Conservation (phyloP, 257 asterid genomes). For the Lycium ferocissimum region DNA sequence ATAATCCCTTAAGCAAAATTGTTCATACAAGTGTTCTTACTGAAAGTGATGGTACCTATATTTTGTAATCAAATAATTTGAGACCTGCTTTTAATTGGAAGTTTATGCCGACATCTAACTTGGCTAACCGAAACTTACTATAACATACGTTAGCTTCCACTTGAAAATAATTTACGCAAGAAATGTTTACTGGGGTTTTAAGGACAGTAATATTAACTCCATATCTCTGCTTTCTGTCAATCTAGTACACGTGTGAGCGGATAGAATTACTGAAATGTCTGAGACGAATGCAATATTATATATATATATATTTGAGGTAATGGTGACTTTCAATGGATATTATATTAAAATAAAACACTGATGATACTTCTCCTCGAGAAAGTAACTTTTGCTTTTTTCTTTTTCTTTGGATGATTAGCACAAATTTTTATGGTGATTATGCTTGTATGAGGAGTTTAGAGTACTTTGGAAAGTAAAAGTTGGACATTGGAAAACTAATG, state of each 20-base stretch:
- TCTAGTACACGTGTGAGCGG: neutral
- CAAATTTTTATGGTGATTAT: neutral
- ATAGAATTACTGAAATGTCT: neutral
- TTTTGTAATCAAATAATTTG: neutral
- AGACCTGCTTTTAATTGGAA: neutral
- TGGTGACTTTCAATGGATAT: neutral
- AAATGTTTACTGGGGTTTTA: neutral
- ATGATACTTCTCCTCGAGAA: conserved; percentile 4
- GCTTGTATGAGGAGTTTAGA: neutral
- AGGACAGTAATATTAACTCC: neutral
- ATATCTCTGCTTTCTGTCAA: neutral
- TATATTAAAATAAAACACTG: neutral
- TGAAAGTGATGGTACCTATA: conserved; percentile 1
- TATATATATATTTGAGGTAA: too few species aligned
- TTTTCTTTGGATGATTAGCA: neutral
- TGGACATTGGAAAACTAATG: neutral
- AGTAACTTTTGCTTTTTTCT: neutral
- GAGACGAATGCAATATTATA: neutral
- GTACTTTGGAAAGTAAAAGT: neutral
- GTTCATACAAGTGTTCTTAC: neutral
- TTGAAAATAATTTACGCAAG: neutral
- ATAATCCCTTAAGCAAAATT: neutral
- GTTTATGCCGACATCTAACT: neutral
- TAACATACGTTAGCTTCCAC: neutral
- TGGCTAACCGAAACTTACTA: neutral